A percentile compares a stretch with the other conserved stretches of the same genome.
phyloP scores from a whole-genome alignment of 208 protist species.

The Leishmania amazonensis region DNA sequence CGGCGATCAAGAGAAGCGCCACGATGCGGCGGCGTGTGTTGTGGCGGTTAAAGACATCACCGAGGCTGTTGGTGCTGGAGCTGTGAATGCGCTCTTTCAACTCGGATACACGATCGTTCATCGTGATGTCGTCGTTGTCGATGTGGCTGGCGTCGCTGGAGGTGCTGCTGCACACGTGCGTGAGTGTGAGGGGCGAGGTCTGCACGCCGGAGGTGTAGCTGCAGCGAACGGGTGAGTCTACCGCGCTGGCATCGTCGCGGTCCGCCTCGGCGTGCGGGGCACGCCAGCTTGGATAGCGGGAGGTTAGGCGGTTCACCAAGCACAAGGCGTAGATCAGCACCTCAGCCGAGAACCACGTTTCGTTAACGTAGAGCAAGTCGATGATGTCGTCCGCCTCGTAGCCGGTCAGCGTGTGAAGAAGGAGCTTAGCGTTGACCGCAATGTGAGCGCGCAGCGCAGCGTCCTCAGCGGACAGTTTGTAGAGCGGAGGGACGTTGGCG shows the following conservation, averaged over 20 bases:
- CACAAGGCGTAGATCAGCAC: conserved; percentile 46
- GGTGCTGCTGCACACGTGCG: conserved; percentile 32
- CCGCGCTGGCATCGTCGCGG: conserved; percentile 9
- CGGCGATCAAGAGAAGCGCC: conserved; percentile 35
- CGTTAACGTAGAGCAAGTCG: conserved; percentile 31
- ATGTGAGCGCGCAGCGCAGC: conserved; percentile 12
- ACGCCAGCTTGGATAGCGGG: conserved; percentile 37
- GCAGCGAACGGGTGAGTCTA: conserved; percentile 14
- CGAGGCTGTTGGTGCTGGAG: conserved; percentile 20
- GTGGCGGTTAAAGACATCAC: conserved; percentile 31
- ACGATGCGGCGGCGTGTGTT: conserved; percentile 38
- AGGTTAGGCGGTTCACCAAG: conserved; percentile 46
- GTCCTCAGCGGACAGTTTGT: conserved; percentile 21
- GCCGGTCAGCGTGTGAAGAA: conserved; percentile 25
- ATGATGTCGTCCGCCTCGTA: conserved; percentile 44
- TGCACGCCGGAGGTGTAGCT: background rate
- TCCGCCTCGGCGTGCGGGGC: background rate
- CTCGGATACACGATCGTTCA: background rate
- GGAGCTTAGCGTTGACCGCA: conserved; percentile 17
- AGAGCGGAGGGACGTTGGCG: conserved; percentile 4
- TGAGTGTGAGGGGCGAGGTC: background rate
- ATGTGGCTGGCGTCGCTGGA: conserved; percentile 25
- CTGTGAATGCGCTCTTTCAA: conserved; percentile 6
- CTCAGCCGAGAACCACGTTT: conserved; percentile 39
- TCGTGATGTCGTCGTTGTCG: background rate